Evolutionary conservation across 2,329 filamentous ascomycete species (phyloP), one percentile per base, ranked within the genome.

Genomic region (Exophiala bonariae): DNA sequence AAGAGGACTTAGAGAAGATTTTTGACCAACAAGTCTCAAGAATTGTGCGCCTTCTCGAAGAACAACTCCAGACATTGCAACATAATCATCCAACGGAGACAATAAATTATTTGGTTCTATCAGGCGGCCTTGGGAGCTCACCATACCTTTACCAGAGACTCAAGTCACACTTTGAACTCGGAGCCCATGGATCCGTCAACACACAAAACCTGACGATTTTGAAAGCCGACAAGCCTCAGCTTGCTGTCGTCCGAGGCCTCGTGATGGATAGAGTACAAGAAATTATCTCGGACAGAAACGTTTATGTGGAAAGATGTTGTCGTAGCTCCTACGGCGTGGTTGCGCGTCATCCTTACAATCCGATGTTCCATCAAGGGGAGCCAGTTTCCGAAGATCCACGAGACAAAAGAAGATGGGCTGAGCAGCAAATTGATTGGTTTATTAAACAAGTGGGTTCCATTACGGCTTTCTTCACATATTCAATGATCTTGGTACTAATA

Each of bases 361-460:
- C 45, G 4, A 38, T 36, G 6, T 36, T 37, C 8, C 57, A 59
- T 35, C 14, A 41, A 3, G 51, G 51, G 3, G 30, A 56, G 31
- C 40, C 28, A 4, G 41, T 54, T 7, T 18, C 16, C 3, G 10
- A 26, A 9, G 56, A 58, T 37, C 23, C 35, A 26, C 44, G 51
- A 30, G 56, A 59, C 37, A 42, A 50, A 11, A 54, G 50, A 31
- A 41, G 22, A 9, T 59, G 41, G 10, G 57, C 49, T 11, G 30
- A 41, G 30, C 31, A 57, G 11, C 50, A 57, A 31, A 59, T 59
- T 16, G 53, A 55, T 38, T 59, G 57, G 57, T 57, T 59, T 31
- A 47, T 59, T 8, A 50, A 48, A 28, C 51, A 47, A 17, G 49
- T 49, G 23, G 11, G 23, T 26, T 6, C 23, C 6, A 26, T 26